phyloP scores from a whole-genome alignment of 2,329 filamentous ascomycete genomes.

The Stromatinia cepivora region DNA sequence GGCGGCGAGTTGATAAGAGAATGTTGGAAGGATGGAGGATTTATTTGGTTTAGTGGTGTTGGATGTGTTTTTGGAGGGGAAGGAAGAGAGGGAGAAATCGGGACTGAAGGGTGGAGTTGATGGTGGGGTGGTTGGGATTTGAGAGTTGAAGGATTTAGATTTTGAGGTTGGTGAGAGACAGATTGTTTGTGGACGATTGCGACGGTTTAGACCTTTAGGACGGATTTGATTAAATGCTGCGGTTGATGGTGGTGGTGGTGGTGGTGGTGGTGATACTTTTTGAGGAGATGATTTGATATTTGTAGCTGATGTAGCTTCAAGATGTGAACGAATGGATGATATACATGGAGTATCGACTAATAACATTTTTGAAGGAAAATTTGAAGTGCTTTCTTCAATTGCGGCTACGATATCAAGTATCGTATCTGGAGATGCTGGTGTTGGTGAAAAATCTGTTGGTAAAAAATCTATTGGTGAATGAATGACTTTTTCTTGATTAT shows the following conservation, averaged over 20 bases:
- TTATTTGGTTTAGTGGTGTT: not conserved
- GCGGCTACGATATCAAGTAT: constrained; percentile 26
- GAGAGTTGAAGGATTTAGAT: not conserved
- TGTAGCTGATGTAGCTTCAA: constrained; percentile 7
- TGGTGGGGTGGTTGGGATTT: constrained; percentile 2
- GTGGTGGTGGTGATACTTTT: not conserved
- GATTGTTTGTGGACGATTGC: constrained; percentile 15
- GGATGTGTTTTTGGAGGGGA: not conserved
- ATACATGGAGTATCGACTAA: constrained; percentile 31
- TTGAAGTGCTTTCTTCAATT: constrained; percentile 28
- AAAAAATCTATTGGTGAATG: not conserved
- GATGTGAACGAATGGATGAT: constrained; percentile 27
- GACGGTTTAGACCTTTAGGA: not conserved
- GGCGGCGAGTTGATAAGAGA: constrained; percentile 1
- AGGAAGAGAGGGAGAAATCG: not conserved
- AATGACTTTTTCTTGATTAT: not conserved
- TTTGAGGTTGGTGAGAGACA: constrained; percentile 15
- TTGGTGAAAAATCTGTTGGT: not conserved
- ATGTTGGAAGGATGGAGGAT: not conserved
- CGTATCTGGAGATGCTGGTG: constrained; percentile 11
- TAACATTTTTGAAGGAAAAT: constrained; percentile 34
- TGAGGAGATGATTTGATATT: not conserved
- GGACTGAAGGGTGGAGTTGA: constrained; percentile 7
- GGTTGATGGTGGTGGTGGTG: constrained; percentile 2
- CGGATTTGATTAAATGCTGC: not conserved